These are phyloP conservation scores for Phytophthora meadii DNA, from an alignment of 352 stramenopile species.

Conservation along the genomic window DNA sequence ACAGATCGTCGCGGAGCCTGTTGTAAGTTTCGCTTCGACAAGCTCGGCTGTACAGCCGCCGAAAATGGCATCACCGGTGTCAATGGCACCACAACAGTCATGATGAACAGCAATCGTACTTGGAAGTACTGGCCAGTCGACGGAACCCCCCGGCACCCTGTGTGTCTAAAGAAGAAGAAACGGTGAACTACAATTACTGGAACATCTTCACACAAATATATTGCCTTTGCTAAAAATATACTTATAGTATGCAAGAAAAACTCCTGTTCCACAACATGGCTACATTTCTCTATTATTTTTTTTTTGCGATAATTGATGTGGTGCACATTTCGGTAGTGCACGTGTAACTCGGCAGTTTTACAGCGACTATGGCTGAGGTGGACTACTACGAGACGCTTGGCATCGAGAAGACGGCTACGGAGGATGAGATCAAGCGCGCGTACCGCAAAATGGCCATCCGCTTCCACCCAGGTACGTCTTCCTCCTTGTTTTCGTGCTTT, in stretches of 20 bases:
- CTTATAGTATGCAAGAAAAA: conserved; percentile 20
- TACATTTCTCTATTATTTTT: too few relatives aligned
- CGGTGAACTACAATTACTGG: neutral
- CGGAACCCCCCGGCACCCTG: neutral
- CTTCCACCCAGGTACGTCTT: conserved; percentile 80
- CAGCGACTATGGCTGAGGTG: conserved; percentile 50
- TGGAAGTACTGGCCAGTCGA: neutral
- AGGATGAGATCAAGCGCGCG: conserved; percentile 84
- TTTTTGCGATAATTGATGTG: too few relatives aligned
- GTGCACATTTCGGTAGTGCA: too few relatives aligned
- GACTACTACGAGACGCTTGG: conserved; percentile 80
- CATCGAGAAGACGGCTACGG: conserved; percentile 73
- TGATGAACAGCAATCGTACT: conserved; percentile 6
- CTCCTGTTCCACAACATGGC: conserved; percentile 2
- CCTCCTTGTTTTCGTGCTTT: neutral
- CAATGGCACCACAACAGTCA: conserved; percentile 29
- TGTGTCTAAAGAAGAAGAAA: neutral
- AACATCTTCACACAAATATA: conserved; percentile 3
- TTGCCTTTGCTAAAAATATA: conserved; percentile 22
- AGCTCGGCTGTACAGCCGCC: conserved; percentile 5
- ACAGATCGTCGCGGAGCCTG: conserved; percentile 36
- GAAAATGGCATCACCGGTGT: conserved; percentile 11
- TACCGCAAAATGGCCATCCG: conserved; percentile 91
- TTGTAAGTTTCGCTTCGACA: conserved; percentile 42
- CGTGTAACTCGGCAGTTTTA: conserved; percentile 1